These are phyloP conservation scores for Endoconidiophora polonica DNA, from an alignment of 2,329 filamentous ascomycete genomes.

Conservation along the genomic window DNA sequence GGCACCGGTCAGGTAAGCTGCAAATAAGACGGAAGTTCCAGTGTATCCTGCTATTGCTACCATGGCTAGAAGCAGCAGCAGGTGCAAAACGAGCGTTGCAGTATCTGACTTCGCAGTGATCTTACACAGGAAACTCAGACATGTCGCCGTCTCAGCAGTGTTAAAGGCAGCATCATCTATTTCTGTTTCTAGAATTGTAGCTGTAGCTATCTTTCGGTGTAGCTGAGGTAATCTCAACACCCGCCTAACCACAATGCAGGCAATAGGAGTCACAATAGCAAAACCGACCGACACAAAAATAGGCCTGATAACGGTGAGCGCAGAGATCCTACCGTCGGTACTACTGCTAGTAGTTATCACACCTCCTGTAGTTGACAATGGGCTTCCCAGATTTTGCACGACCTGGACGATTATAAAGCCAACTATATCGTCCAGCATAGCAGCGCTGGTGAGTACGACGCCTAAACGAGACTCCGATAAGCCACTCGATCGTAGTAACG, in stretches of 20 bases:
- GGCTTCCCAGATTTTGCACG: constrained; percentile 43
- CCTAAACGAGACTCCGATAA: constrained; percentile 31
- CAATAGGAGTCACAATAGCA: constrained; percentile 28
- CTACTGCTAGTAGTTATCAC: no score
- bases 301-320: constrained; percentile 26
- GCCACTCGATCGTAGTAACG: constrained; percentile 29
- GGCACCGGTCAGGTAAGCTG: constrained; percentile 45
- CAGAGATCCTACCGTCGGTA: constrained; percentile 9
- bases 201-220: neutral
- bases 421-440: constrained; percentile 69
- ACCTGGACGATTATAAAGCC: constrained; percentile 64
- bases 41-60: constrained; percentile 38
- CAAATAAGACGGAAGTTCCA: constrained; percentile 45
- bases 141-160: neutral
- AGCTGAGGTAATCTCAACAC: constrained; percentile 24
- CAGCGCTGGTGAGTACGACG: constrained; percentile 51
- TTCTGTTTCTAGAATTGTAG: neutral
- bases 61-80: constrained; percentile 29
- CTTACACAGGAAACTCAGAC: neutral
- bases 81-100: constrained; percentile 19
- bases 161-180: neutral
- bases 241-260: constrained; percentile 27
- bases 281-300: constrained; percentile 34
- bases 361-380: no score
- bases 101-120: neutral